phyloP scores from a whole-genome alignment of 1,284 basidiomycete species.

The Leccinum pallidistipes region DNA sequence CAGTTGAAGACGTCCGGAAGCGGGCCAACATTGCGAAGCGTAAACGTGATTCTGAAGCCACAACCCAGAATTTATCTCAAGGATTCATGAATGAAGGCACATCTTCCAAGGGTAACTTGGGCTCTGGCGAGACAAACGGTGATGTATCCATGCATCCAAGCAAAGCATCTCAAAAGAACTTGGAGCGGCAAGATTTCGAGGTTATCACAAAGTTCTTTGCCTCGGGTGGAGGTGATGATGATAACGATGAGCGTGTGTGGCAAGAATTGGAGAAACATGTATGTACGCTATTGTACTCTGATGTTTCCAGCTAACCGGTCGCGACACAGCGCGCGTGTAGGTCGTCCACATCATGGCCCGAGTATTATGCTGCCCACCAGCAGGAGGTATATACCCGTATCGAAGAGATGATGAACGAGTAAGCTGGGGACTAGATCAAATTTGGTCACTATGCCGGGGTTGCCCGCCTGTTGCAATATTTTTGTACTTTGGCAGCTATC shows the following conservation, averaged over 20 bases:
- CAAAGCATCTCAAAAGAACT: conserved; percentile 9
- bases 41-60: conserved; percentile 17
- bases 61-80: neutral
- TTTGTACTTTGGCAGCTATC: conserved; percentile 1
- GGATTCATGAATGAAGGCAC: neutral
- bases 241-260: conserved; percentile 52
- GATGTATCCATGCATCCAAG: neutral
- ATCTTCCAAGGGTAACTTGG: conserved; percentile 1
- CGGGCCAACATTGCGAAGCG: conserved; percentile 35
- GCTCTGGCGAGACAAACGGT: neutral
- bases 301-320: conserved; percentile 2
- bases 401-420: conserved; percentile 33
- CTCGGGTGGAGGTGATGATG: conserved; percentile 44
- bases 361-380: conserved; percentile 52
- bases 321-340: conserved; percentile 45
- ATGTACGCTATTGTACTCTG: conserved; percentile 10
- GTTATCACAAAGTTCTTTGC: conserved; percentile 54
- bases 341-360: conserved; percentile 51
- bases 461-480: neutral
- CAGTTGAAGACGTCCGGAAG: conserved; percentile 32
- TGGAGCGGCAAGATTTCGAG: conserved; percentile 43
- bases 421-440: conserved; percentile 7
- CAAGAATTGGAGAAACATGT: conserved; percentile 40
- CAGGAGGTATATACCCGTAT: conserved; percentile 40
- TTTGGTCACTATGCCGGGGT: neutral